Evolutionary conservation across 345 rosid genomes (phyloP).

Genomic region (Salix caprea): DNA sequence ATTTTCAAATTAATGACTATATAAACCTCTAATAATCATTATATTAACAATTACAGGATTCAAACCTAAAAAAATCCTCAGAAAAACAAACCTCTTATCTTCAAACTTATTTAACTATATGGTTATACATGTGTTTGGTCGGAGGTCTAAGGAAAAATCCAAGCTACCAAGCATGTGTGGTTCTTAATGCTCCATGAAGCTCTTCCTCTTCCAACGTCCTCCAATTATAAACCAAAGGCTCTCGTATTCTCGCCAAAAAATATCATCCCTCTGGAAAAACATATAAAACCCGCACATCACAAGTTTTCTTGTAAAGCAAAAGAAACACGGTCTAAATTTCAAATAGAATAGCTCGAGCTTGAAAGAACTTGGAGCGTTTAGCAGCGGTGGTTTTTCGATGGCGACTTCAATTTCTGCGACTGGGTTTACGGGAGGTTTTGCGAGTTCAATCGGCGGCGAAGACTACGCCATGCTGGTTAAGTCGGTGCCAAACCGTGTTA

Average conservation of each 20-base stretch:
- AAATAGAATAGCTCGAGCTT: not conserved
- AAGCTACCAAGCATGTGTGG: slow-evolving; percentile 45
- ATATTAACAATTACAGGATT: rapidly evolving
- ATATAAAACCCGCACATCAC: slow-evolving; percentile 1
- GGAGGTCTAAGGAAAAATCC: slow-evolving; percentile 16
- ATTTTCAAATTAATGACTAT: rapidly evolving
- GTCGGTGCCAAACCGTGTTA: slow-evolving; percentile 35
- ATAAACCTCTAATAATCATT: too few species aligned
- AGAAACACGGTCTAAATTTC: not conserved
- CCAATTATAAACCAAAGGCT: slow-evolving; percentile 28
- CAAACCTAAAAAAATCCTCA: too few species aligned
- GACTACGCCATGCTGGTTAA: slow-evolving; percentile 36
- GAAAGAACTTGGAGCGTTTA: not conserved
- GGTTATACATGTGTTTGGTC: slow-evolving; percentile 22
- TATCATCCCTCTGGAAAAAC: not conserved
- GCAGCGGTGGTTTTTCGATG: slow-evolving; percentile 14
- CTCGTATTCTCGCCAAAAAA: slow-evolving; percentile 6
- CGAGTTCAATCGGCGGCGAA: slow-evolving; percentile 43
- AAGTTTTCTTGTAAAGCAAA: not conserved
- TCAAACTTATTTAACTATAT: too few species aligned
- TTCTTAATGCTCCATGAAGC: slow-evolving; percentile 19
- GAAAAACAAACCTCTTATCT: too few species aligned
- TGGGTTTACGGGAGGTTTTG: slow-evolving; percentile 35
- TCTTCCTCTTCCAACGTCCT: slow-evolving; percentile 11
- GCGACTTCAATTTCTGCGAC: slow-evolving; percentile 53